Conservation (phyloP, 208 protist species). For the Leishmania aethiopica region DNA sequence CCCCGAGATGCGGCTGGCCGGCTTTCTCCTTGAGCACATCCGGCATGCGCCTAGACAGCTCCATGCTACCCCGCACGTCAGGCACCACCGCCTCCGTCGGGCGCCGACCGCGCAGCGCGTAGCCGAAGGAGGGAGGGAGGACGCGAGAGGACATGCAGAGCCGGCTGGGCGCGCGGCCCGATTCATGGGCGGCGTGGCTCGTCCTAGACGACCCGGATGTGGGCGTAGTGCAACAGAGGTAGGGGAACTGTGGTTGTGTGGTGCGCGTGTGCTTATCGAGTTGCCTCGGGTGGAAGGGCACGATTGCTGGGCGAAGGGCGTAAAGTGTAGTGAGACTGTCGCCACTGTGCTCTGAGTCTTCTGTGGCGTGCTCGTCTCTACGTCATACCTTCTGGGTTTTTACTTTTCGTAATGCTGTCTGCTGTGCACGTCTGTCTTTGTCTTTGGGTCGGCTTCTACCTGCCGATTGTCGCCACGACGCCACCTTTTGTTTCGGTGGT, state of each 20-base stretch:
- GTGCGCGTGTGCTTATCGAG: not conserved
- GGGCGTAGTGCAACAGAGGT: not conserved
- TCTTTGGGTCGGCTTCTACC: no score
- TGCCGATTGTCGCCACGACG: no score
- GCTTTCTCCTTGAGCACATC: not conserved
- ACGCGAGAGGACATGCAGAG: not conserved
- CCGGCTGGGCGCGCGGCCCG: not conserved
- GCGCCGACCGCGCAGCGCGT: not conserved
- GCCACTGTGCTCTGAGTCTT: no score
- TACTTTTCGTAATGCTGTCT: no score
- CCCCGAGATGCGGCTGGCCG: not conserved
- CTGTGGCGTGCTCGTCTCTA: accelerated
- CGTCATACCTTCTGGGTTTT: no score
- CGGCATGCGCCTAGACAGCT: not conserved
- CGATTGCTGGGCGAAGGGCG: not conserved
- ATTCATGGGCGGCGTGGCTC: not conserved
- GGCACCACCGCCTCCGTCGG: not conserved
- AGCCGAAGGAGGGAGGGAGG: not conserved
- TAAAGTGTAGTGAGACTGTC: not conserved
- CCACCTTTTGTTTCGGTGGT: no score
- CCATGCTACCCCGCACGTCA: not conserved
- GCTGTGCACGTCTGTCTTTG: no score
- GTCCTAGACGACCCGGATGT: not conserved
- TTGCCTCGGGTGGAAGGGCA: no score
- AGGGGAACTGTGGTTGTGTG: no score